These are phyloP conservation scores for Rhodamnia rubescens DNA, from an alignment of 345 rosid genomes.

Conservation along the genomic window DNA sequence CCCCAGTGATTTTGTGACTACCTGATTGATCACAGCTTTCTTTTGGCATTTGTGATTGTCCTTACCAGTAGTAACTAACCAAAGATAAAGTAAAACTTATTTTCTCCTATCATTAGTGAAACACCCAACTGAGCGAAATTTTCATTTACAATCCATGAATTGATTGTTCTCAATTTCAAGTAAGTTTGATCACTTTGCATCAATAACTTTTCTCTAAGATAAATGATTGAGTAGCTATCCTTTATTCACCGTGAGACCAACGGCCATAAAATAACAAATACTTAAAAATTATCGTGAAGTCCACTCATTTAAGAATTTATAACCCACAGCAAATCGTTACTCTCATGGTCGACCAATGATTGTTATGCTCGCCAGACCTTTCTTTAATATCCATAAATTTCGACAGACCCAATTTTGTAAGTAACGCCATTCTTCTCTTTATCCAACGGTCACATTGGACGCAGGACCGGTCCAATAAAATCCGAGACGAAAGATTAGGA, in stretches of 20 bases:
- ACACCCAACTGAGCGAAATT: background rate
- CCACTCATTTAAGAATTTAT: no score
- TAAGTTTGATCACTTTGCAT: background rate
- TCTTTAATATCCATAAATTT: background rate
- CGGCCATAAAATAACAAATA: no score
- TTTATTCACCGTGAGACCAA: no score
- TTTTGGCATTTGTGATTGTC: background rate
- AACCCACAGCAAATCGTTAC: no score
- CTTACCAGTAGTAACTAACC: background rate
- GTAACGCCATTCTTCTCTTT: background rate
- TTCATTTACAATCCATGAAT: background rate
- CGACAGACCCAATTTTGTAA: background rate
- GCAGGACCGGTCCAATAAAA: background rate
- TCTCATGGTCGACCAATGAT: no score
- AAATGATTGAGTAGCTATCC: no score
- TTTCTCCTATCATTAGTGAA: background rate
- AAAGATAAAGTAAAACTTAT: background rate
- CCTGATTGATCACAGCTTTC: background rate
- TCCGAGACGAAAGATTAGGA: background rate
- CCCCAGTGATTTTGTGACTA: no score
- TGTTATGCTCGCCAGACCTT: background rate
- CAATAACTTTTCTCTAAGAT: background rate
- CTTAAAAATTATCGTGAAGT: no score
- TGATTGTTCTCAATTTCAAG: background rate
- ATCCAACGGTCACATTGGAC: background rate